Evolutionary conservation across 495 filamentous ascomycete species (phyloP).

Genomic region (Penicillium antarcticum): DNA sequence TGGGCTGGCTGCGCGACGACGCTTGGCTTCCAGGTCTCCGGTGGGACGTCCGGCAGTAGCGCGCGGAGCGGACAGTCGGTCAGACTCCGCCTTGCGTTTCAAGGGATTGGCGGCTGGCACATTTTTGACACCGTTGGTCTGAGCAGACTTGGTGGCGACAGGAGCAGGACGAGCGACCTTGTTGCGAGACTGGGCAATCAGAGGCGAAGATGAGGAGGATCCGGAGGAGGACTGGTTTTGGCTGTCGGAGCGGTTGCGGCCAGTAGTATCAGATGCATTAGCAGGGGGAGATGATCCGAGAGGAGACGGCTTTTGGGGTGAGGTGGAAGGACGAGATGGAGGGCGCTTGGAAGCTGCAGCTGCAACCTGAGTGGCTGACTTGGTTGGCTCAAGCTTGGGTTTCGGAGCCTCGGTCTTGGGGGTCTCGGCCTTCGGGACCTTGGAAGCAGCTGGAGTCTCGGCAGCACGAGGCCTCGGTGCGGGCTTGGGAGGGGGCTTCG

Average conservation of each 20-base stretch:
- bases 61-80: constrained; percentile 25
- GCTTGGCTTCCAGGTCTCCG: constrained; percentile 41
- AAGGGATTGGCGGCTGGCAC: constrained; percentile 27
- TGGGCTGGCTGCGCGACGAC: constrained; percentile 42
- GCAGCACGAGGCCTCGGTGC: constrained; percentile 11
- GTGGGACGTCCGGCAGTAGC: constrained; percentile 24
- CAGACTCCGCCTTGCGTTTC: constrained; percentile 47
- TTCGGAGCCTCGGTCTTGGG: constrained; percentile 17
- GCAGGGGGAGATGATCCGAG: constrained; percentile 72
- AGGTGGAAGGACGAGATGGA: constrained; percentile 43
- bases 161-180: constrained; percentile 13
- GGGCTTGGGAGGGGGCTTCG: background rate
- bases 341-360: constrained; percentile 35
- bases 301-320: constrained; percentile 70
- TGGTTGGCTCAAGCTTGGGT: constrained; percentile 23
- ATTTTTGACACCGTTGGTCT: constrained; percentile 29
- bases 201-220: constrained; percentile 41
- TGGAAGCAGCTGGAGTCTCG: constrained; percentile 1
- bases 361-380: constrained; percentile 22
- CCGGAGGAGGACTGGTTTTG: constrained; percentile 43
- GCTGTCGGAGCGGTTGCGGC: constrained; percentile 39
- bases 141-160: constrained; percentile 14
- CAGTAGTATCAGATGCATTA: constrained; percentile 64
- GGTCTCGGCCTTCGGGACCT: constrained; percentile 13
- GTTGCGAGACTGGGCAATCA: constrained; percentile 37